Conservation (phyloP, 2,329 filamentous ascomycete species). For the Aspergillus tamarii region DNA sequence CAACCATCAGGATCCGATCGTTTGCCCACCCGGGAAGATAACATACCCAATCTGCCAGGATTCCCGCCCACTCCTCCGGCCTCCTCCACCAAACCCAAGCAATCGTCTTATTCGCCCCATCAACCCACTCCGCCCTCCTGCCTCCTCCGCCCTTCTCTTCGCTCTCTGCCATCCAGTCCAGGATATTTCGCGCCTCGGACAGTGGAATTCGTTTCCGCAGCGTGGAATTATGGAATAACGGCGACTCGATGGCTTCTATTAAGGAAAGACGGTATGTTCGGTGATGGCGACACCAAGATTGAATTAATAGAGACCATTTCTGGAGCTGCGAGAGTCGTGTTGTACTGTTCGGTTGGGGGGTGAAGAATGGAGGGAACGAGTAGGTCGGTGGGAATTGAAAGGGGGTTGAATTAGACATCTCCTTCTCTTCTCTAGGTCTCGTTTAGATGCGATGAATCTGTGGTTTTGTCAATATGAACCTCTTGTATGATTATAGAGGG, state of each 20-base stretch:
- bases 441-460: too few relatives aligned
- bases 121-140: constrained; percentile 63
- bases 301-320: constrained; percentile 86
- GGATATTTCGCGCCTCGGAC: constrained; percentile 55
- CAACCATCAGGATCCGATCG: constrained; percentile 2
- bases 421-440: background rate
- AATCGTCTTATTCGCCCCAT: constrained; percentile 53
- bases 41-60: constrained; percentile 71
- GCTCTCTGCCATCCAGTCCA: constrained; percentile 58
- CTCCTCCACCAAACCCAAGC: constrained; percentile 83
- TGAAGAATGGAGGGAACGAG: constrained; percentile 59
- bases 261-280: constrained; percentile 76
- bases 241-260: constrained; percentile 61
- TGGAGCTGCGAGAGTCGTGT: constrained; percentile 59
- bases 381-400: constrained; percentile 48
- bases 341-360: constrained; percentile 49
- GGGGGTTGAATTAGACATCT: constrained; percentile 22
- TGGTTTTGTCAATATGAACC: background rate
- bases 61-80: constrained; percentile 85
- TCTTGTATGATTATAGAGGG: background rate
- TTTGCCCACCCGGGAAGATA: background rate
- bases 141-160: constrained; percentile 52
- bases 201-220: constrained; percentile 52
- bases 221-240: constrained; percentile 57
- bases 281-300: constrained; percentile 79